These are phyloP conservation scores for Pseudocercospora cruenta DNA, from an alignment of 2,329 filamentous ascomycete genomes.

Conservation along the genomic window DNA sequence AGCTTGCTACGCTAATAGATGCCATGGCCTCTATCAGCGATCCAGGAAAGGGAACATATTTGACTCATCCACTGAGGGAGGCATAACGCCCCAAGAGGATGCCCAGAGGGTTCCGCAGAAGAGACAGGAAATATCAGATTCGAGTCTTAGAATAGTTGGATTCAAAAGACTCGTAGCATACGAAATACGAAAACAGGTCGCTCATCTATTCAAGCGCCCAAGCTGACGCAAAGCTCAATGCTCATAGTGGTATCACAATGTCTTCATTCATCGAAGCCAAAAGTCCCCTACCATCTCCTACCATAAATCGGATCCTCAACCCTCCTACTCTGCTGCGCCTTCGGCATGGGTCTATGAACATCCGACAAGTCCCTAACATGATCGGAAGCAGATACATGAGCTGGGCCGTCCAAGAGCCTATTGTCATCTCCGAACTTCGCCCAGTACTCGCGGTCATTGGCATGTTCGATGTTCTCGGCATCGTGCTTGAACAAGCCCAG, in stretches of 20 bases:
- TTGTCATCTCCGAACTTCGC: constrained; percentile 39
- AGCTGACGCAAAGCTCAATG: not conserved
- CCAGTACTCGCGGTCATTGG: constrained; percentile 48
- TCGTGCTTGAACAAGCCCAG: constrained; percentile 83
- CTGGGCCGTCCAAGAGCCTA: constrained; percentile 40
- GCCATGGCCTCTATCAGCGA: too few species aligned
- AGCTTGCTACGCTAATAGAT: too few species aligned
- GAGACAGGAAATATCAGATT: not conserved
- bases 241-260: not conserved
- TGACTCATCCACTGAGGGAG: too few species aligned
- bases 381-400: constrained; percentile 4
- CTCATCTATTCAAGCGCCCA: not conserved
- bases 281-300: constrained; percentile 35
- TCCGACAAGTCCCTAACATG: constrained; percentile 15
- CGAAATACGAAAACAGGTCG: not conserved
- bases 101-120: too few species aligned
- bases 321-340: constrained; percentile 26
- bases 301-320: constrained; percentile 43
- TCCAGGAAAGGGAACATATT: too few species aligned
- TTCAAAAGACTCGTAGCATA: not conserved
- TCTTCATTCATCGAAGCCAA: not conserved
- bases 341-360: constrained; percentile 17
- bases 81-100: too few species aligned
- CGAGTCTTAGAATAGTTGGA: not conserved
- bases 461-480: constrained; percentile 51